phyloP scores from a whole-genome alignment of 2,329 filamentous ascomycete species.

The Microsporum canis region DNA sequence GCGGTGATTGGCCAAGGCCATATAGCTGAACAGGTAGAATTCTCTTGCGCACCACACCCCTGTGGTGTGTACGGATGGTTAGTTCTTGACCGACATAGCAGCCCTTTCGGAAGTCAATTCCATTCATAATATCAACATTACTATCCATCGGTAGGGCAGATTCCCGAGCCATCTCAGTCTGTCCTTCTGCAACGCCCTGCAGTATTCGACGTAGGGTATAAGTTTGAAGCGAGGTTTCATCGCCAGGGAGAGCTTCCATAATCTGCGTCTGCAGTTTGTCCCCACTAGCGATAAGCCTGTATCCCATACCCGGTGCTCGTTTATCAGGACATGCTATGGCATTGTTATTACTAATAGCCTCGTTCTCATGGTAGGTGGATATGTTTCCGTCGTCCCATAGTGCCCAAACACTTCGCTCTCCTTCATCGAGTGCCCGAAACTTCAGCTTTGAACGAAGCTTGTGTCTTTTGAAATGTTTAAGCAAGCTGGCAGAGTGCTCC shows the following conservation, averaged over 20 bases:
- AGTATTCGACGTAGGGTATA: slow-evolving; percentile 72
- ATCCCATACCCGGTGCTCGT: slow-evolving; percentile 32
- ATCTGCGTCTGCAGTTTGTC: slow-evolving; percentile 23
- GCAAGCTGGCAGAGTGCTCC: slow-evolving; percentile 48
- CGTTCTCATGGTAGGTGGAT: slow-evolving; percentile 14
- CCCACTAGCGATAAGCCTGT: slow-evolving; percentile 27
- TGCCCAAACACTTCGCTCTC: slow-evolving; percentile 59
- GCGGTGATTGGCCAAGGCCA: slow-evolving; percentile 31
- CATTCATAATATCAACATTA: slow-evolving; percentile 77
- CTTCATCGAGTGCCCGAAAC: slow-evolving; percentile 53
- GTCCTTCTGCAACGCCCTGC: slow-evolving; percentile 74
- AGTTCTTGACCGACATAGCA: slow-evolving; percentile 96
- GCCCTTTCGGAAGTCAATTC: slow-evolving; percentile 86
- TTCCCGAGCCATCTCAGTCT: slow-evolving; percentile 60
- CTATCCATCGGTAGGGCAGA: slow-evolving; percentile 71
- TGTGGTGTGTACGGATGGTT: slow-evolving; percentile 89
- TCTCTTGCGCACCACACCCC: slow-evolving; percentile 82
- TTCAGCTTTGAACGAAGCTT: slow-evolving; percentile 72
- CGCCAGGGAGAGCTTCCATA: slow-evolving; percentile 32
- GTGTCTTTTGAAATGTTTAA: slow-evolving; percentile 69
- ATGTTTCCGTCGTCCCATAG: slow-evolving; percentile 52
- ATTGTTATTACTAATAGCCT: slow-evolving; percentile 1
- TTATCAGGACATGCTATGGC: slow-evolving; percentile 28
- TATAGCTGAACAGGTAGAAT: slow-evolving; percentile 73
- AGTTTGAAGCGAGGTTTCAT: slow-evolving; percentile 41